Conservation (phyloP, 2,329 filamentous ascomycete species). For the Phaeosphaeriaceae sp. region DNA sequence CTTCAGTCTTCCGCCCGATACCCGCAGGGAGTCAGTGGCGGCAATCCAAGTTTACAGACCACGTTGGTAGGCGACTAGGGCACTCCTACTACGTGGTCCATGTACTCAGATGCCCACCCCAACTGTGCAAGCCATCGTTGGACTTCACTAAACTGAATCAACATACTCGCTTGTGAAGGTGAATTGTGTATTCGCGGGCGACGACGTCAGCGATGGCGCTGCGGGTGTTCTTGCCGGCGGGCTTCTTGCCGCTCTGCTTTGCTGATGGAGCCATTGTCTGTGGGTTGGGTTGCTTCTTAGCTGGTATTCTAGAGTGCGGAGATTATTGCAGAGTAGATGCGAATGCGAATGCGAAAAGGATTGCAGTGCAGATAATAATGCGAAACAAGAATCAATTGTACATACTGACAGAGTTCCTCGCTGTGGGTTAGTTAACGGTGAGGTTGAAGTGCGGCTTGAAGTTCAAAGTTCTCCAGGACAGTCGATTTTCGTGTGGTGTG, state of each 20-base stretch:
- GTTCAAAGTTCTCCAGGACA: conserved; percentile 15
- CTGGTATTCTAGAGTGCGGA: conserved; percentile 1
- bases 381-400: conserved; percentile 8
- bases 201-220: conserved; percentile 99
- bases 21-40: conserved; percentile 33
- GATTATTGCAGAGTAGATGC: too few relatives aligned
- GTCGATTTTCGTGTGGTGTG: conserved; percentile 26
- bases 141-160: conserved; percentile 75
- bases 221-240: conserved; percentile 70
- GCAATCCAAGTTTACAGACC: conserved; percentile 9
- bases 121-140: conserved; percentile 60
- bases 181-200: conserved; percentile 99
- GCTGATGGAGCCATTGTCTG: conserved; percentile 51
- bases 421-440: conserved; percentile 38
- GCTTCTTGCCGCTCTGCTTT: conserved; percentile 64
- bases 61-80: background rate
- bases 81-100: conserved; percentile 21
- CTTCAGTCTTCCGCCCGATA: conserved; percentile 72
- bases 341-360: background rate
- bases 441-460: conserved; percentile 26
- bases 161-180: conserved; percentile 99
- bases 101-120: conserved; percentile 22
- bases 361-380: conserved; percentile 1
- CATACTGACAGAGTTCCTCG: conserved; percentile 34
- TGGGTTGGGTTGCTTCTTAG: conserved; percentile 25